These are phyloP conservation scores for Pseudogymnoascus sp. DNA, from an alignment of 2,329 filamentous ascomycete species.

Conservation along the genomic window DNA sequence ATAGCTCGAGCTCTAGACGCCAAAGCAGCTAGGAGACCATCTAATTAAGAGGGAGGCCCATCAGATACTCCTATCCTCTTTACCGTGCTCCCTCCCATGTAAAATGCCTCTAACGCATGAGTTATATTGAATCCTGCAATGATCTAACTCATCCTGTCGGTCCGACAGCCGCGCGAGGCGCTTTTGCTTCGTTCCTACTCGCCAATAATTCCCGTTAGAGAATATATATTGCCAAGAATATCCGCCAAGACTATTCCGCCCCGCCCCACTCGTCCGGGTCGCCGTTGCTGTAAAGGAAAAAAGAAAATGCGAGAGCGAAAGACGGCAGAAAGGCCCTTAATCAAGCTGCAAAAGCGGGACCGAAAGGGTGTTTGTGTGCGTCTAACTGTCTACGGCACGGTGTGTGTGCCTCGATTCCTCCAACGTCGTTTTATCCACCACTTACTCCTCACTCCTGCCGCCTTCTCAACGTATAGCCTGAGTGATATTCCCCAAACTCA, in stretches of 20 bases:
- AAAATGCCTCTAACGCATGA: background rate
- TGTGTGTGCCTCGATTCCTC: background rate
- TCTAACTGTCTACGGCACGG: background rate
- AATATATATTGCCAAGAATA: background rate
- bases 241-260: background rate
- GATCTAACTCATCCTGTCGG: background rate
- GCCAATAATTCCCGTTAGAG: background rate
- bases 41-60: background rate
- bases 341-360: constrained; percentile 8
- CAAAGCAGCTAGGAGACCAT: background rate
- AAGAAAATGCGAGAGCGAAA: constrained; percentile 7
- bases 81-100: background rate
- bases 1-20: background rate
- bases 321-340: background rate
- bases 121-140: background rate
- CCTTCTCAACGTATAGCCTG: background rate
- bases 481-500: background rate
- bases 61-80: background rate
- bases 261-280: constrained; percentile 8
- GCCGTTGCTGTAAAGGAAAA: background rate
- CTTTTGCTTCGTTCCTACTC: background rate
- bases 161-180: background rate
- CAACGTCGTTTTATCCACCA: constrained; percentile 3
- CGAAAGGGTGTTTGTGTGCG: background rate
- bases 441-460: background rate